These are phyloP conservation scores for Gaeumannomyces tritici DNA, from an alignment of 2,329 filamentous ascomycete genomes.

Conservation along the genomic window DNA sequence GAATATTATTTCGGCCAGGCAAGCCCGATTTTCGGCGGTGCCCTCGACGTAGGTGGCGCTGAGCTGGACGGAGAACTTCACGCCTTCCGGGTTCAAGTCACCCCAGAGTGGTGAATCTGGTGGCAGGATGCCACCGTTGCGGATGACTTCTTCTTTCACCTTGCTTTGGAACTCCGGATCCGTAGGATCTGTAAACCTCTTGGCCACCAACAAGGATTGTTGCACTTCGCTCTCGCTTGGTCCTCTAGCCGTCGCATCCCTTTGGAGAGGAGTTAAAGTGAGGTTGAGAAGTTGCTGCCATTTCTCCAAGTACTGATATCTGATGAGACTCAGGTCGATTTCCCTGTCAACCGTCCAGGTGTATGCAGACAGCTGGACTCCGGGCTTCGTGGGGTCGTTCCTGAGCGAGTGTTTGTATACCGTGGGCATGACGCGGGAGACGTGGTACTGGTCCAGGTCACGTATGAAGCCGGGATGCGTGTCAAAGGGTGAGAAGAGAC, in stretches of 20 bases:
- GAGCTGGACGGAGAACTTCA: fast-evolving
- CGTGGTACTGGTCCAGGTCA: background rate
- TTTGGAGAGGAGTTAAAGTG: too few relatives aligned
- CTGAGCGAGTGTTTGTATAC: too few relatives aligned
- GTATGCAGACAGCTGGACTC: background rate
- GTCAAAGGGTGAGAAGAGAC: background rate
- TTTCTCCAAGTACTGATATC: background rate
- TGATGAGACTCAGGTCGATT: background rate
- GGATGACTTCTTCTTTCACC: background rate
- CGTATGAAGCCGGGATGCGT: background rate
- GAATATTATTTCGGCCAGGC: background rate
- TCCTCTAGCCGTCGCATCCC: too few relatives aligned
- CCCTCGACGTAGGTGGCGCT: too few relatives aligned
- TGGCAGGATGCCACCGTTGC: background rate
- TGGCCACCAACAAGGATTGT: too few relatives aligned
- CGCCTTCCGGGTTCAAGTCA: background rate
- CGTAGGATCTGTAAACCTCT: too few relatives aligned
- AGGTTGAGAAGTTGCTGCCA: background rate
- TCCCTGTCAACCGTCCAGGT: background rate
- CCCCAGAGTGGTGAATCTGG: background rate
- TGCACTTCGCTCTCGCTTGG: too few relatives aligned
- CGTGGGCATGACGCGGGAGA: too few relatives aligned
- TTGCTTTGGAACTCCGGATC: background rate
- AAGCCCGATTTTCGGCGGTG: too few relatives aligned
- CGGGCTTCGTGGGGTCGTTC: fast-evolving